Percentiles rank a stretch among this genome's conserved stretches.
Conservation (phyloP, 2,329 filamentous ascomycete genomes). For the Alternaria angustiovoidea region DNA sequence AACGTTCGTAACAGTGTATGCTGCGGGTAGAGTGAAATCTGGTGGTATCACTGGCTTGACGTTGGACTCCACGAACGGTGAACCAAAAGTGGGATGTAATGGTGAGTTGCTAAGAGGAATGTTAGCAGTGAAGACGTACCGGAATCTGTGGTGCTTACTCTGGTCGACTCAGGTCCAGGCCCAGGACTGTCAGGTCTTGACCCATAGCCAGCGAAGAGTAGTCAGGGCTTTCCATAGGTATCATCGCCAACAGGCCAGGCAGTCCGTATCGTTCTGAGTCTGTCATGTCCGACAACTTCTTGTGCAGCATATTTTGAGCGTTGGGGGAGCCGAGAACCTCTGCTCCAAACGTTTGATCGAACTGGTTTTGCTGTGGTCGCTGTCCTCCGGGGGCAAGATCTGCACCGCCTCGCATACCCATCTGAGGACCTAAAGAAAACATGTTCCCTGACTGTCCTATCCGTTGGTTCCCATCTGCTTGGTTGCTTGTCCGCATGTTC, state of each 20-base stretch:
- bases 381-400: constrained; percentile 39
- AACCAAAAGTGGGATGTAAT: constrained; percentile 69
- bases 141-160: constrained; percentile 57
- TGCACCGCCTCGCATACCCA: constrained; percentile 28
- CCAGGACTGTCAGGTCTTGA: constrained; percentile 69
- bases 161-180: constrained; percentile 69
- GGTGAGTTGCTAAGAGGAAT: constrained; percentile 55
- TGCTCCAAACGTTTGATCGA: constrained; percentile 43
- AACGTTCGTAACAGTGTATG: constrained; percentile 72
- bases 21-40: constrained; percentile 68
- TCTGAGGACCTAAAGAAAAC: constrained; percentile 42
- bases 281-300: constrained; percentile 64
- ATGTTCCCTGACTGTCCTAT: constrained; percentile 40
- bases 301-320: constrained; percentile 49
- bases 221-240: constrained; percentile 62
- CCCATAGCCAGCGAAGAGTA: constrained; percentile 64
- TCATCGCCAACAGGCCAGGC: constrained; percentile 66
- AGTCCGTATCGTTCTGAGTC: constrained; percentile 68
- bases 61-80: constrained; percentile 67
- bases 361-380: constrained; percentile 41
- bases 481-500: constrained; percentile 36
- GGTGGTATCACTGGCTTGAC: constrained; percentile 66
- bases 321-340: constrained; percentile 42
- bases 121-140: constrained; percentile 25
- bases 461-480: constrained; percentile 48